Percentiles rank a stretch among this genome's conserved stretches.
These are phyloP conservation scores for Alternaria gansuensis DNA, from an alignment of 2,329 filamentous ascomycete genomes.

Conservation along the genomic window DNA sequence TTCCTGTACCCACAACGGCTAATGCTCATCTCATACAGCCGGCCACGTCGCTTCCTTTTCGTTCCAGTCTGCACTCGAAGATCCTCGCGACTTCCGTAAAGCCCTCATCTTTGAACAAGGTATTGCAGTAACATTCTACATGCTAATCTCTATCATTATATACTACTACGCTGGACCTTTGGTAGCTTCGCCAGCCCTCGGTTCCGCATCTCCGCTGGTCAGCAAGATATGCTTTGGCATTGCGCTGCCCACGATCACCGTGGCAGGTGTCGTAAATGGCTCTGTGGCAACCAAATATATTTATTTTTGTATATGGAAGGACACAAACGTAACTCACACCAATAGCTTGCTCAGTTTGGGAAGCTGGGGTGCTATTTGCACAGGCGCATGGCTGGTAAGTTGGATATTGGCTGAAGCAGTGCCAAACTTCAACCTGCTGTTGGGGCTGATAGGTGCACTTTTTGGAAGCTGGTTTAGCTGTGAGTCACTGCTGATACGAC, in stretches of 20 bases:
- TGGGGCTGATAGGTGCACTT: constrained; percentile 68
- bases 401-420: constrained; percentile 75
- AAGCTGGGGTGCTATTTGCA: constrained; percentile 67
- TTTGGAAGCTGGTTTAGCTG: constrained; percentile 74
- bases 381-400: constrained; percentile 66
- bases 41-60: constrained; percentile 75
- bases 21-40: constrained; percentile 32
- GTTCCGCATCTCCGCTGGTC: constrained; percentile 65
- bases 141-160: constrained; percentile 71
- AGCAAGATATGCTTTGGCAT: constrained; percentile 73
- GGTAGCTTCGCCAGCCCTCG: constrained; percentile 72
- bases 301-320: constrained; percentile 69
- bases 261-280: constrained; percentile 75
- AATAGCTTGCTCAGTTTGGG: constrained; percentile 41
- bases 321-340: constrained; percentile 57
- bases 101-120: constrained; percentile 69
- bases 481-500: constrained; percentile 37
- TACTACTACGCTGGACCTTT: constrained; percentile 71
- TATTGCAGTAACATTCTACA: constrained; percentile 68
- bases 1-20: background rate
- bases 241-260: constrained; percentile 74
- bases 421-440: constrained; percentile 72
- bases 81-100: constrained; percentile 68
- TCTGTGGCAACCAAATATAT: constrained; percentile 73
- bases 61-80: constrained; percentile 70